These are phyloP conservation scores for Ceratorhiza oryzae-sativae DNA, from an alignment of 1,284 basidiomycete genomes.

Conservation along the genomic window DNA sequence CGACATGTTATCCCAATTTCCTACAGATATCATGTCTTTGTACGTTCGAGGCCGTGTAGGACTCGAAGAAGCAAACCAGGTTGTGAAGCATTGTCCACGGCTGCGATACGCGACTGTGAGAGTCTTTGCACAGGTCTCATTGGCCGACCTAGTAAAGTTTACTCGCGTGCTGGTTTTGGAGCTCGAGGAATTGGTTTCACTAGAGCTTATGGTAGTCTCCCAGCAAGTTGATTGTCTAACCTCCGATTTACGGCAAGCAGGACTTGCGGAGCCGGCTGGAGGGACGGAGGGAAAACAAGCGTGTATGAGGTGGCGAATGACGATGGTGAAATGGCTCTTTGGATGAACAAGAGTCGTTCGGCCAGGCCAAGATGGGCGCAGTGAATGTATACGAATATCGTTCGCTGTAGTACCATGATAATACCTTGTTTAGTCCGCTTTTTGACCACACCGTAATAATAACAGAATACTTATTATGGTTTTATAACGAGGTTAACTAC, in stretches of 20 bases:
- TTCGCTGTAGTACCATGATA: not conserved
- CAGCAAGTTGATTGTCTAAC: not conserved
- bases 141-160: not conserved
- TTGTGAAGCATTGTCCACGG: not conserved
- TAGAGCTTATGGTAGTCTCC: conserved; percentile 5
- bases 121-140: not conserved
- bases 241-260: not conserved
- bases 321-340: not conserved
- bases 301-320: not conserved
- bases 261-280: too few relatives aligned
- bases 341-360: not conserved
- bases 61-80: not conserved
- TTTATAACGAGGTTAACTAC: conserved; percentile 15
- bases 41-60: conserved; percentile 16
- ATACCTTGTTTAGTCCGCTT: not conserved
- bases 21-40: not conserved
- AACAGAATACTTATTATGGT: not conserved
- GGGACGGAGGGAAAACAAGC: not conserved
- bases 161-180: not conserved
- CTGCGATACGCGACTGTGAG: conserved; percentile 10
- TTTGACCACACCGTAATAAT: not conserved
- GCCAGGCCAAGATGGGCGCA: not conserved
- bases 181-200: not conserved
- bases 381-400: not conserved
- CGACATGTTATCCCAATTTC: conserved; percentile 14